These are phyloP conservation scores for Exophiala oligosperma DNA, from an alignment of 2,329 filamentous ascomycete species.

Conservation along the genomic window DNA sequence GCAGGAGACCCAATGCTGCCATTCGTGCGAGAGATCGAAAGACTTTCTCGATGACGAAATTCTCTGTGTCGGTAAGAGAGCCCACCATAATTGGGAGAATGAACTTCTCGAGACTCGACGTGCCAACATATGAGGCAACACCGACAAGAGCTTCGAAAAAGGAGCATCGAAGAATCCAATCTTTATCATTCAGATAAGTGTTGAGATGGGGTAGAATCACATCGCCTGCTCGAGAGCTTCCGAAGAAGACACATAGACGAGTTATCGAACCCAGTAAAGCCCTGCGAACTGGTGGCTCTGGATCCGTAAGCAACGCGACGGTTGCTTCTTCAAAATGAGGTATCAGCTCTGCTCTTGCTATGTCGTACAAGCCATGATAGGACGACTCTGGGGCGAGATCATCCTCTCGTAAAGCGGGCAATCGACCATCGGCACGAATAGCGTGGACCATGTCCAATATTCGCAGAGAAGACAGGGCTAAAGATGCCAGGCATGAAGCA, in stretches of 20 bases:
- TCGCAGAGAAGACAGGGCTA: constrained; percentile 79
- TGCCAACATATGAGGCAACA: constrained; percentile 86
- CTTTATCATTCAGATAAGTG: constrained; percentile 92
- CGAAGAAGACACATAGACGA: constrained; percentile 92
- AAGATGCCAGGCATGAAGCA: constrained; percentile 83
- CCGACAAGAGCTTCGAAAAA: constrained; percentile 96
- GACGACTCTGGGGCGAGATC: constrained; percentile 66
- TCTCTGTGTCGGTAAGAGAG: constrained; percentile 87
- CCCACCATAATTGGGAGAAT: constrained; percentile 95
- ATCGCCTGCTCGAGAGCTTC: constrained; percentile 86
- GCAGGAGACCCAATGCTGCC: constrained; percentile 82
- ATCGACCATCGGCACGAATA: constrained; percentile 76
- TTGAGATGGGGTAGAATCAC: constrained; percentile 96
- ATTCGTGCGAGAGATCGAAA: constrained; percentile 85
- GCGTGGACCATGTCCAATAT: constrained; percentile 92
- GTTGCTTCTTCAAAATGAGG: constrained; percentile 84
- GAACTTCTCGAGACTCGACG: constrained; percentile 87
- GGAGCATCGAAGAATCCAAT: constrained; percentile 95
- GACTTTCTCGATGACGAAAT: constrained; percentile 89
- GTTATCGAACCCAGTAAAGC: constrained; percentile 91
- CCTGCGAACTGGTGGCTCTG: constrained; percentile 79
- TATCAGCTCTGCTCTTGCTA: constrained; percentile 78
- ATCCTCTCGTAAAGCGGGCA: constrained; percentile 76
- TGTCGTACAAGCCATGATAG: constrained; percentile 83
- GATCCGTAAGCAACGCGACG: constrained; percentile 84